Conservation (phyloP, 352 stramenopile species). For the Phytophthora foliorum region DNA sequence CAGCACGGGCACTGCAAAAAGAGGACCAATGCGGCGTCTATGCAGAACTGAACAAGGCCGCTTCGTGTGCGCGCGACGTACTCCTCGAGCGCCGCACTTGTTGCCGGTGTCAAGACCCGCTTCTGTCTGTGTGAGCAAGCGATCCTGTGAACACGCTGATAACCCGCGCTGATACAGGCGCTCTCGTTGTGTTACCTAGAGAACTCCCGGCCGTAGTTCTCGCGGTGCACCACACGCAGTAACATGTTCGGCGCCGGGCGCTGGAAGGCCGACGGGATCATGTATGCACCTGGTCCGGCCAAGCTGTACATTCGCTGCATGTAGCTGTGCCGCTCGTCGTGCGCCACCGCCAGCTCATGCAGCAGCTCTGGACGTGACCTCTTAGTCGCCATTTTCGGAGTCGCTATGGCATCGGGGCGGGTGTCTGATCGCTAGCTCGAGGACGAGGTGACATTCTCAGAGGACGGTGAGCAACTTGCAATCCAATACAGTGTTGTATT, state of each 20-base stretch:
- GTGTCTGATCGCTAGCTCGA: background rate
- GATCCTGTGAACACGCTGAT: constrained; percentile 13
- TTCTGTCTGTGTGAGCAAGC: constrained; percentile 37
- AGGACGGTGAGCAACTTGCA: constrained; percentile 12
- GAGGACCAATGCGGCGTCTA: constrained; percentile 23
- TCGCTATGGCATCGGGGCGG: background rate
- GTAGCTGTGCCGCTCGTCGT: constrained; percentile 57
- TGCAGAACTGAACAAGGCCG: constrained; percentile 18
- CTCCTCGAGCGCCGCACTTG: constrained; percentile 12
- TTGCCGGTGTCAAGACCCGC: constrained; percentile 16
- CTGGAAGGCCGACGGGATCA: constrained; percentile 67
- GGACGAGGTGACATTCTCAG: constrained; percentile 21
- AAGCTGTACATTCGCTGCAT: constrained; percentile 59
- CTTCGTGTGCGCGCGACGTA: constrained; percentile 13
- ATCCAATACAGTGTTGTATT: background rate
- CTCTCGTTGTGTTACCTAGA: constrained; percentile 42
- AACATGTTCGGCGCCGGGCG: constrained; percentile 42
- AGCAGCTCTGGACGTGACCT: constrained; percentile 10
- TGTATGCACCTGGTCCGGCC: constrained; percentile 62
- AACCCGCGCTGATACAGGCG: constrained; percentile 17
- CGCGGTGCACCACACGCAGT: constrained; percentile 55
- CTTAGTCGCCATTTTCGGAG: constrained; percentile 29
- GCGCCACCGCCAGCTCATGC: constrained; percentile 30
- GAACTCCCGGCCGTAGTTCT: constrained; percentile 69
- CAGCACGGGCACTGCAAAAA: constrained; percentile 24